Percentiles rank a stretch among this genome's conserved stretches.
phyloP scores from a whole-genome alignment of 441 rosid genomes.

The Bruguiera hainesii region DNA sequence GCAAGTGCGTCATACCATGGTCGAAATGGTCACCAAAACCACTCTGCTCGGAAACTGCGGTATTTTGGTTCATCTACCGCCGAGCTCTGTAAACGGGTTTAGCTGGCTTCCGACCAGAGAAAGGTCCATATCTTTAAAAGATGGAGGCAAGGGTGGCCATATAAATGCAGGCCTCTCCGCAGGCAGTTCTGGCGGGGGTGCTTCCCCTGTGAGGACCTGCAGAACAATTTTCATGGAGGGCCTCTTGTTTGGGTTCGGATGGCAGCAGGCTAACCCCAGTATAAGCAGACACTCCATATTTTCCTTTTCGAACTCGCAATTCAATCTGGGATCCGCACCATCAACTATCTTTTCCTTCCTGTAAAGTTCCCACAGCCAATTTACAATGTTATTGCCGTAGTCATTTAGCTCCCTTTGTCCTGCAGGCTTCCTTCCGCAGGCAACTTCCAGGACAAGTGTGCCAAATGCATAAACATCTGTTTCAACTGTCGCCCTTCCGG shows the following conservation, averaged over 20 bases:
- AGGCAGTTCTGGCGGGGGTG: conserved; percentile 46
- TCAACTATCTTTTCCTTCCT: conserved; percentile 38
- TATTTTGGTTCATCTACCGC: conserved; percentile 31
- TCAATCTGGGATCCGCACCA: conserved; percentile 50
- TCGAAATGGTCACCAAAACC: too few relatives aligned
- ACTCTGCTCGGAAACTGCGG: not conserved
- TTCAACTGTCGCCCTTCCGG: conserved; percentile 55
- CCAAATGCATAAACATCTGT: conserved; percentile 79
- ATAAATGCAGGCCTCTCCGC: conserved; percentile 59
- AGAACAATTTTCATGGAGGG: conserved; percentile 58
- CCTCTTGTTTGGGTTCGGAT: conserved; percentile 64
- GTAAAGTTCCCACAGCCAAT: conserved; percentile 60
- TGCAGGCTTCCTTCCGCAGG: conserved; percentile 50
- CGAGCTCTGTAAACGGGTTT: conserved; percentile 35
- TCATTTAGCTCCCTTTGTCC: conserved; percentile 27
- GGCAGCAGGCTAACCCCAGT: conserved; percentile 78
- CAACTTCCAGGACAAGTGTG: conserved; percentile 61
- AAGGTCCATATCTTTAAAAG: conserved; percentile 39
- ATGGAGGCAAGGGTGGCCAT: conserved; percentile 67
- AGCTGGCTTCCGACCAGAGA: conserved; percentile 34
- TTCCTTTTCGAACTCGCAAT: conserved; percentile 26
- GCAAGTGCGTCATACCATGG: too few relatives aligned
- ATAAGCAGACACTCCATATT: conserved; percentile 45
- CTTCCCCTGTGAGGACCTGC: conserved; percentile 61
- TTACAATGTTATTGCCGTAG: conserved; percentile 51